A percentile compares a stretch with the other conserved stretches of the same genome.
phyloP scores from a whole-genome alignment of 73 alveolate species.

The Effrenium voratum region DNA sequence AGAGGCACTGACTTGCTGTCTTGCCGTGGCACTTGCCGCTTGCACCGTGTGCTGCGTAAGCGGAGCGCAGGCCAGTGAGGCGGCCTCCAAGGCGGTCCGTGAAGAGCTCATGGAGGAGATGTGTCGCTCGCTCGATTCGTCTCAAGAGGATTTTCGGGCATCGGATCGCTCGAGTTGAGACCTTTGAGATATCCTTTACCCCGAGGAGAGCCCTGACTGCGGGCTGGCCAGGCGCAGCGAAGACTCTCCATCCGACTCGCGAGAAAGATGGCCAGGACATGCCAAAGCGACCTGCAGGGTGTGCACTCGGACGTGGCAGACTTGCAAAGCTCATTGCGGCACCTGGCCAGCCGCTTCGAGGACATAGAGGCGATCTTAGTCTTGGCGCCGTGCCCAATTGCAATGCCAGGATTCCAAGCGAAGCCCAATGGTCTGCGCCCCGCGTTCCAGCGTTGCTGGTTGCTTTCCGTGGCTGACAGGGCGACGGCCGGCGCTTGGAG shows the following conservation, averaged over 20 bases:
- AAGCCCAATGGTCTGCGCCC: neutral
- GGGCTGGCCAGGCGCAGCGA: too few species aligned
- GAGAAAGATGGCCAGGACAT: slow-evolving; percentile 6
- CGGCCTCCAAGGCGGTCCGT: slow-evolving; percentile 66
- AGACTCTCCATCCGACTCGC: neutral
- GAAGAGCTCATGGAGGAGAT: slow-evolving; percentile 84
- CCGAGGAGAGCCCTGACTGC: too few species aligned
- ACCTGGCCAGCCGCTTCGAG: slow-evolving; percentile 50
- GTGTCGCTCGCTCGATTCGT: neutral
- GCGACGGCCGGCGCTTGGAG: slow-evolving; percentile 11
- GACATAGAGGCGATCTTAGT: neutral
- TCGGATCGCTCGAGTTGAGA: too few species aligned
- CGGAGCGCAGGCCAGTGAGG: slow-evolving; percentile 36
- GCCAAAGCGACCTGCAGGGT: slow-evolving; percentile 58
- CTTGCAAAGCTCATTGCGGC: slow-evolving; percentile 43
- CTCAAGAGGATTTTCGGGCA: too few species aligned
- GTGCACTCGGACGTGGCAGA: slow-evolving; percentile 85
- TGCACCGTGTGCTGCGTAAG: neutral
- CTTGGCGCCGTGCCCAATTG: neutral
- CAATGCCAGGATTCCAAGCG: neutral
- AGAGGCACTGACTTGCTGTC: neutral
- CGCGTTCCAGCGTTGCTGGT: neutral
- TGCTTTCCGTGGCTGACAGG: neutral
- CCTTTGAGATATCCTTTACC: too few species aligned
- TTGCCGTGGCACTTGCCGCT: neutral